Evolutionary conservation across 2,329 filamentous ascomycete species (phyloP), one percentile per base, ranked within the genome.

Genomic region (Fusarium concolor): DNA sequence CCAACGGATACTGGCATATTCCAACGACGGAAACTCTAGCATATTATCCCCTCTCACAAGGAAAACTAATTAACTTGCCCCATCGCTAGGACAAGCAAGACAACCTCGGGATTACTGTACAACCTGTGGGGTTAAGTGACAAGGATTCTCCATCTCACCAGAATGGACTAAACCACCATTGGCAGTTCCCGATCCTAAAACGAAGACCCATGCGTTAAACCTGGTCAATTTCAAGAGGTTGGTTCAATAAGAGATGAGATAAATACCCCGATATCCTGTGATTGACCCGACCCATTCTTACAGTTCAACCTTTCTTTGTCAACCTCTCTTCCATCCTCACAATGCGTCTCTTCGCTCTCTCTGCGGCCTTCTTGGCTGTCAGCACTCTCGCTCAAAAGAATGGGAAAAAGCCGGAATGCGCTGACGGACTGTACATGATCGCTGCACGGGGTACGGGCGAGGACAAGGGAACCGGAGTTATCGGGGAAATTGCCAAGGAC

Each of bases 391-490:
- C 68, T 26, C 64, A 74, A 44, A 73, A 73, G 42, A 70, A 64
- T 42, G 62, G 65, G 1, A 68, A 51, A 28, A 43, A 56, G 15
- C 37, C 58, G 29, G 53, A 63, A 52, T 82, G 80, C 73, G 73
- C 75, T 39, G 65, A 74, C 38, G 79, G 80, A 44, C 71, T 82
- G 26, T 78, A 81, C 75, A 74, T 83, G 52, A 70, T 83, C 56
- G 78, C 79, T 51, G 77, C 79, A 15, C 77, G 81, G 39, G 81
- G 80, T 43, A 80, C 78, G 18, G 60, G 38, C 22, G 81, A 82
- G 67, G 44, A 70, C 7, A 46, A 68, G 10, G 80, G 80, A 29
- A 35, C 74, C 5, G 81, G 81, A 37, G 65, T 68, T 43, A 75
- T 77, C 15, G 79, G 78, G 22, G 61, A 54, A 15, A 55, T 81